Conservation (phyloP, 139 green algal species). For the Yamagishiella unicocca region DNA sequence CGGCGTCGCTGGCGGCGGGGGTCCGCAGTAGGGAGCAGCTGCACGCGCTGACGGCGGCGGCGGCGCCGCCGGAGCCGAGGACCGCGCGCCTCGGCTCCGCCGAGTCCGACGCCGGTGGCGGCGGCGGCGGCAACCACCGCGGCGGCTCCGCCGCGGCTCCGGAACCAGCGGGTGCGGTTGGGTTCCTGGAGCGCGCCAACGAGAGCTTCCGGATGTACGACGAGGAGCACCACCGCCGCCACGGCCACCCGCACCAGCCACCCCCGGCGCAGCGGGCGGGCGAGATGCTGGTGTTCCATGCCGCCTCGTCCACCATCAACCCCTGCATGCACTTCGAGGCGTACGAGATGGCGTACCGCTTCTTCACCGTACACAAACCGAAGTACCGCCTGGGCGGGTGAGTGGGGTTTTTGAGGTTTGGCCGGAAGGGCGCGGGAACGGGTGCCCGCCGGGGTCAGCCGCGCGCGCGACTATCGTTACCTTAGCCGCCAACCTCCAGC, state of each 20-base stretch:
- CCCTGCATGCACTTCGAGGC: slow-evolving; percentile 41
- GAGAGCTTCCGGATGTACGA: neutral
- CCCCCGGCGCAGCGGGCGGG: neutral
- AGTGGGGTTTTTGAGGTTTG: neutral
- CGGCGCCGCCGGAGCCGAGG: neutral
- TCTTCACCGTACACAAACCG: slow-evolving; percentile 25
- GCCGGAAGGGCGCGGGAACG: too few species aligned
- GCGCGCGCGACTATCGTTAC: too few species aligned
- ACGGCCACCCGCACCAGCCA: neutral
- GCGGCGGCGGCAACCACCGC: neutral
- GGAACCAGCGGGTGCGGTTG: neutral
- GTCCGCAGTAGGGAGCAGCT: slow-evolving; percentile 14
- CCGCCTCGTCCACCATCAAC: slow-evolving; percentile 33
- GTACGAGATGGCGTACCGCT: slow-evolving; percentile 41
- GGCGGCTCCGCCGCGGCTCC: neutral
- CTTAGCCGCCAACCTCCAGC: too few species aligned
- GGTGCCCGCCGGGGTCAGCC: too few species aligned
- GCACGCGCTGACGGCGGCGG: neutral
- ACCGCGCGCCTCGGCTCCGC: neutral
- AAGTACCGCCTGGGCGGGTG: slow-evolving; percentile 33
- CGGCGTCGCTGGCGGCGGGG: slow-evolving; percentile 47
- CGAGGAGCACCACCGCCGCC: neutral
- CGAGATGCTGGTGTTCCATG: slow-evolving; percentile 39
- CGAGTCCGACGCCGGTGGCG: neutral
- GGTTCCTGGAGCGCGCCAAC: slow-evolving; percentile 10